Evolutionary conservation across 176 grass and related monocot species (phyloP).

Genomic region (Oryza punctata): DNA sequence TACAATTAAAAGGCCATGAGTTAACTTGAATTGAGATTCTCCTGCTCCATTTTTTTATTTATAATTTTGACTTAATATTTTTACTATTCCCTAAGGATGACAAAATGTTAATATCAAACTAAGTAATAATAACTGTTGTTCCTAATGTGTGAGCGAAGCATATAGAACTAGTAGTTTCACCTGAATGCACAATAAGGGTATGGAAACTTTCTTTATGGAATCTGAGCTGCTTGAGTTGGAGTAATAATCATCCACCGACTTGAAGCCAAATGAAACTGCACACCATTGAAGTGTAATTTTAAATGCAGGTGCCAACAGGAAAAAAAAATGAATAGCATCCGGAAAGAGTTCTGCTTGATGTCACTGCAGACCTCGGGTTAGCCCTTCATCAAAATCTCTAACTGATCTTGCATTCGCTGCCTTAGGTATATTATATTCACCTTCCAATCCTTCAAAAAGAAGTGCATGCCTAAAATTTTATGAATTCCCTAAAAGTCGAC

Average conservation of each 20-base stretch:
- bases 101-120: background rate
- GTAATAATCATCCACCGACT: conserved; percentile 98
- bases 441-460: conserved; percentile 79
- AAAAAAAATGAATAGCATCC: background rate
- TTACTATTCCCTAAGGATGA: background rate
- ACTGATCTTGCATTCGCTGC: conserved; percentile 77
- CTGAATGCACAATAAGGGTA: conserved; percentile 97
- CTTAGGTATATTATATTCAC: conserved; percentile 89
- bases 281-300: conserved; percentile 16
- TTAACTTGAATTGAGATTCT: background rate
- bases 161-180: conserved; percentile 42
- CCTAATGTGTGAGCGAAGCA: conserved; percentile 22
- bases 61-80: background rate
- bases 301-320: conserved; percentile 10
- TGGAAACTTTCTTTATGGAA: conserved; percentile 80
- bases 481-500: conserved; percentile 41
- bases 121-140: conserved; percentile 3
- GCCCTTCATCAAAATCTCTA: conserved; percentile 92
- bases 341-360: background rate
- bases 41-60: background rate
- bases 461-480: conserved; percentile 70
- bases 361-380: conserved; percentile 70
- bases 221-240: conserved; percentile 89
- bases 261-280: conserved; percentile 99
- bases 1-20: background rate